Evolutionary conservation across 164 flowering plant species (phyloP), one percentile per base, ranked within the genome.

Genomic region (Taxillus chinensis): DNA sequence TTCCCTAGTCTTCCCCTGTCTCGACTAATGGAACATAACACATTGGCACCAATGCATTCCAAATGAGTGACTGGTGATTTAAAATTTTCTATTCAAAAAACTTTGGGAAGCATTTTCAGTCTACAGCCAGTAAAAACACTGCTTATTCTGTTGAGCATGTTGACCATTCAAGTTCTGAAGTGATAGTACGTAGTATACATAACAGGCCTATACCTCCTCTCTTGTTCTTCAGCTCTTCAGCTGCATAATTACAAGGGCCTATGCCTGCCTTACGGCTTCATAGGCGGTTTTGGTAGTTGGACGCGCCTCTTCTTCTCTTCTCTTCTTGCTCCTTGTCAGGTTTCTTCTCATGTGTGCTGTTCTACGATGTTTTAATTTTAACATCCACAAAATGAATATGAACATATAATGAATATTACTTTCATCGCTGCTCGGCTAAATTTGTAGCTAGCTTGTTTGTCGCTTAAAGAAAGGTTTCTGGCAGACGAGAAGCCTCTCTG

Each of bases 391-490:
- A 79, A 69, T 71, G 62, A 77, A 76, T 73, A 68, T 64, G 77
- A 74, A 71, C 68, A 58, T 60, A 55, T 63, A 59, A 27, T 27
- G 27, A 65, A 56, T 65, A 60, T 64, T 27, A 56, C 59, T 79
- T 71, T 67, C 45, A 8, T 15, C 55, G 63, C 49, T 67, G 55
- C 38, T 14, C 57, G 49, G 16, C 5, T 11, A 13, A 67, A n/a
- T 39, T 45, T 13, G 4, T 7, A 38, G 64, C 67, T 58, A 74
- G 73, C 64, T 80, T 51, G 80, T 64, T 75, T 73, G 95, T 73
- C 71, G 82, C 84, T 83, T 95, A 40, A 80, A 70, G 71, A 89
- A 95, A 38, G 96, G 95, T 71, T 95, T 95, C 75, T 95, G 99
- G 77, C 97, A 89, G 65, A 95, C 60, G 0, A 95, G 89, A 61